Percentiles rank a stretch among this genome's conserved stretches.
These are phyloP conservation scores for Stentor coeruleus DNA, from an alignment of 73 alveolate genomes.

Conservation along the genomic window DNA sequence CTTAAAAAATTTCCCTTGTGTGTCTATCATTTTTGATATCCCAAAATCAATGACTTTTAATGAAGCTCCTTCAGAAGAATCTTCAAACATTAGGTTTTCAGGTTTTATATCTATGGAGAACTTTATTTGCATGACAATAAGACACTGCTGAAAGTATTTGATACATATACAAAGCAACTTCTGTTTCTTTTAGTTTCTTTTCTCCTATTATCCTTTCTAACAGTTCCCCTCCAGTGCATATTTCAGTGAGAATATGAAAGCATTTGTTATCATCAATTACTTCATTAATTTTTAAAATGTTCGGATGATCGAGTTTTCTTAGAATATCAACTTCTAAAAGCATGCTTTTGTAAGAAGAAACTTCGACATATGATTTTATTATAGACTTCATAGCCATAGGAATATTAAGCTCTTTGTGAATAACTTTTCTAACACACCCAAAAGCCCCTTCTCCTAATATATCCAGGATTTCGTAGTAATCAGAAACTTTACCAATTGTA, in stretches of 20 bases:
- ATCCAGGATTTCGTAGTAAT: constrained; percentile 34
- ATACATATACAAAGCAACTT: constrained; percentile 68
- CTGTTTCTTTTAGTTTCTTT: constrained; percentile 46
- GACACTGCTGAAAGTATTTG: constrained; percentile 63
- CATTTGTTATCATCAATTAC: constrained; percentile 38
- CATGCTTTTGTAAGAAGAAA: too few species aligned
- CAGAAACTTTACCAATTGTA: too few species aligned
- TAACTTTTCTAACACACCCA: constrained; percentile 42
- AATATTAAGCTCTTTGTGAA: constrained; percentile 38
- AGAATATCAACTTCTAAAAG: too few species aligned
- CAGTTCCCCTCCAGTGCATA: constrained; percentile 71
- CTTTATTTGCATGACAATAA: constrained; percentile 69
- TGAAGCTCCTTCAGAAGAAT: constrained; percentile 34
- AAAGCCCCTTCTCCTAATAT: constrained; percentile 42
- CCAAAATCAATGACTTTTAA: constrained; percentile 47
- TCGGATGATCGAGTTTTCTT: constrained; percentile 83
- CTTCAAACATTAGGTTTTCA: constrained; percentile 56
- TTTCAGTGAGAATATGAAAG: constrained; percentile 66
- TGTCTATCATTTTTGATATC: too few species aligned
- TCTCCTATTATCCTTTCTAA: constrained; percentile 50
- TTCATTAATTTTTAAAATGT: constrained; percentile 60
- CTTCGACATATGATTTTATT: too few species aligned
- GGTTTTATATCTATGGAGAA: constrained; percentile 72
- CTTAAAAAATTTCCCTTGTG: too few species aligned
- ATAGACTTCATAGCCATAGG: constrained; percentile 49